phyloP scores from a whole-genome alignment of 345 rosid species.

The Lepidium sativum region DNA sequence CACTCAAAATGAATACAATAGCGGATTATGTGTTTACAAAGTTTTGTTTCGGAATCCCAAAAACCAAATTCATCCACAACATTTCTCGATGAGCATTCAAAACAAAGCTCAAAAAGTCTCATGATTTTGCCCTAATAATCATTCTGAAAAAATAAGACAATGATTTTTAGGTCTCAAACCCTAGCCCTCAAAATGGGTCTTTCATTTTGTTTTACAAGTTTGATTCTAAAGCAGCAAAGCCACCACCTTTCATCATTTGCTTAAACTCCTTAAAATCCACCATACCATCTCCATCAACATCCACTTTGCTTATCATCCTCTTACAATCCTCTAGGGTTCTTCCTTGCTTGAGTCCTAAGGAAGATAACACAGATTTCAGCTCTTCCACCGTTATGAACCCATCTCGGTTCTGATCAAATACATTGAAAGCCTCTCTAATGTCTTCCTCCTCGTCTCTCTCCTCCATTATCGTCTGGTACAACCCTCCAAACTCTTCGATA shows the following conservation, averaged over 20 bases:
- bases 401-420: conserved; percentile 86
- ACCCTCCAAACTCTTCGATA: conserved; percentile 70
- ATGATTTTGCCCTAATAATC: conserved; percentile 22
- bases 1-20: not conserved
- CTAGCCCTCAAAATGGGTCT: not conserved
- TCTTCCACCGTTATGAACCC: conserved; percentile 92
- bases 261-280: conserved; percentile 74
- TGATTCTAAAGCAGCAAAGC: conserved; percentile 70
- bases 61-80: too few relatives aligned
- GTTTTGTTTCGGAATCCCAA: too few relatives aligned
- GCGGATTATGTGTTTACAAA: not conserved
- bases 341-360: conserved; percentile 83
- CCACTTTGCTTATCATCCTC: conserved; percentile 80
- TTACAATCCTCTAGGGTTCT: conserved; percentile 73
- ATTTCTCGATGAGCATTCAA: conserved; percentile 7
- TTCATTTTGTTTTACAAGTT: conserved; percentile 6
- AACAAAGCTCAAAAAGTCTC: conserved; percentile 13
- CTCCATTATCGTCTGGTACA: conserved; percentile 76
- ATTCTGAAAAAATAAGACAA: conserved; percentile 15
- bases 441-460: conserved; percentile 86
- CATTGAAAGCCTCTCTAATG: conserved; percentile 77
- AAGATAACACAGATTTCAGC: conserved; percentile 67
- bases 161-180: conserved; percentile 15
- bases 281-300: conserved; percentile 94
- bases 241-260: conserved; percentile 97